Conservation (phyloP, 768 basidiomycete genomes). For the Coprinopsis sp. region DNA sequence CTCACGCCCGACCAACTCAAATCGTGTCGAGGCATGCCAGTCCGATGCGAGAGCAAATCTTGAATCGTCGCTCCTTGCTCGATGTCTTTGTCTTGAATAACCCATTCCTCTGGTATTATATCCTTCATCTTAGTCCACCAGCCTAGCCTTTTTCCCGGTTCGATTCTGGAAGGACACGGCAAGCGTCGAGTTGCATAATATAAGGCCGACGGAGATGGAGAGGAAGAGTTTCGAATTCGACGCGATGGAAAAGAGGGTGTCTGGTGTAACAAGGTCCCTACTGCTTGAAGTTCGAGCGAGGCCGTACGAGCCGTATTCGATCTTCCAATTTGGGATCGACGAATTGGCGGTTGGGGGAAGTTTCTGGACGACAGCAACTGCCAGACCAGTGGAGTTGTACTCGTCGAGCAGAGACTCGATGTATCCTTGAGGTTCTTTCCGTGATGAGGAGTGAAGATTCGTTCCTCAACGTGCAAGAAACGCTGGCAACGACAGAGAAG, state of each 20-base stretch:
- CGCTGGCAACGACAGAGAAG: too few relatives aligned
- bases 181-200: conserved; percentile 34
- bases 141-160: conserved; percentile 21
- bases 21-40: conserved; percentile 43
- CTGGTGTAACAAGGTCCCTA: conserved; percentile 33
- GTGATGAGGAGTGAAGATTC: too few relatives aligned
- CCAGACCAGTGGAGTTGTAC: conserved; percentile 37
- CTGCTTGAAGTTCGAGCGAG: conserved; percentile 20
- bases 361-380: conserved; percentile 35
- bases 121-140: conserved; percentile 35
- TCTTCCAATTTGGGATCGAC: conserved; percentile 26
- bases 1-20: conserved; percentile 27
- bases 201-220: conserved; percentile 33
- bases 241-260: conserved; percentile 41
- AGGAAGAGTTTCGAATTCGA: conserved; percentile 42
- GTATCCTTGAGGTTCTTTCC: conserved; percentile 19
- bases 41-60: conserved; percentile 41
- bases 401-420: conserved; percentile 23
- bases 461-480: too few relatives aligned
- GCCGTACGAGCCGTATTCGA: conserved; percentile 37
- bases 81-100: conserved; percentile 32
- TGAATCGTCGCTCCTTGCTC: conserved; percentile 30
- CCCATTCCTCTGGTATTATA: conserved; percentile 34
- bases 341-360: conserved; percentile 15
- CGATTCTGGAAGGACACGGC: conserved; percentile 15